Conservation (phyloP, 2,329 filamentous ascomycete genomes). For the Metarhizium album region DNA sequence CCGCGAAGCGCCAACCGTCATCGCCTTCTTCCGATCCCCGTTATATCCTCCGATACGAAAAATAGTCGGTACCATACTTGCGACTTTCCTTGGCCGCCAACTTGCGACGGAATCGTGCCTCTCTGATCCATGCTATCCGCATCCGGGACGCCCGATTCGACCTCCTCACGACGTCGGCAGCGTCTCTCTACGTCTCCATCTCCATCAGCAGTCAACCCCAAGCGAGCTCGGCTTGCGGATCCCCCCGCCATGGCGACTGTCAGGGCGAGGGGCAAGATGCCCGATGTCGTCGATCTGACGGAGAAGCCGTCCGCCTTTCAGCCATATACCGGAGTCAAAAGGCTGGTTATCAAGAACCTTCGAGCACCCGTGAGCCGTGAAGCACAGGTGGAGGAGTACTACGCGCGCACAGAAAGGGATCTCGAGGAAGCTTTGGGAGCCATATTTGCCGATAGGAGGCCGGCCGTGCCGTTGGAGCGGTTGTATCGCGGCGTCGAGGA, state of each 20-base stretch:
- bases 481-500: slow-evolving; percentile 89
- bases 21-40: background rate
- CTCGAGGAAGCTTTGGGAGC: slow-evolving; percentile 61
- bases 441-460: slow-evolving; percentile 57
- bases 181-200: slow-evolving; percentile 24
- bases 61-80: background rate
- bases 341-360: slow-evolving; percentile 89
- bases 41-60: background rate
- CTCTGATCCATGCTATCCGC: slow-evolving; percentile 23
- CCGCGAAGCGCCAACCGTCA: background rate
- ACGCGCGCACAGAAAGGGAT: slow-evolving; percentile 63
- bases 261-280: slow-evolving; percentile 29
- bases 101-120: background rate
- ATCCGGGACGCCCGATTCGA: slow-evolving; percentile 18
- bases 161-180: slow-evolving; percentile 26
- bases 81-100: background rate
- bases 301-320: slow-evolving; percentile 43
- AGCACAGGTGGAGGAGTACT: slow-evolving; percentile 64
- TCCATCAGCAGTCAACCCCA: slow-evolving; percentile 14
- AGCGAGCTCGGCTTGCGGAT: slow-evolving; percentile 22
- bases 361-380: slow-evolving; percentile 45
- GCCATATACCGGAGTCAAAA: slow-evolving; percentile 67
- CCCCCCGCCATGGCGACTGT: slow-evolving; percentile 21
- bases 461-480: slow-evolving; percentile 69
- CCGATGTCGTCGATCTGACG: slow-evolving; percentile 26